Base-by-base conservation (phyloP, 768 basidiomycete species). In the Tulasnella sp. region DNA sequence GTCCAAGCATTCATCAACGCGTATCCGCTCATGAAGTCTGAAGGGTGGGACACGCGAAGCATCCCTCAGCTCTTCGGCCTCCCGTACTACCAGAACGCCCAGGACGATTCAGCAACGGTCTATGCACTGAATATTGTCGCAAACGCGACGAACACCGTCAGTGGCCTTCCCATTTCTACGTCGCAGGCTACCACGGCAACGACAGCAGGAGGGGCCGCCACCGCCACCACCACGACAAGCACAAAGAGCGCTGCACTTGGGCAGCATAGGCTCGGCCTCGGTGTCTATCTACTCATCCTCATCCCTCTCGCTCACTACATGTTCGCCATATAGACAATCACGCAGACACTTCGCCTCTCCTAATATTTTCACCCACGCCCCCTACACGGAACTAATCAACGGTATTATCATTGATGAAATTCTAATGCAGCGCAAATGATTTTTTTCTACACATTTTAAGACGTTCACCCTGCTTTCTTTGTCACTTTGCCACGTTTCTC, bases 1-100 rank as follows among this genome's bases (percentile, higher is more conserved):
- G 82, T 90, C 21, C 64, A 73, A 38, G 80, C 80, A 2, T 93
- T 92, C 71, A 80, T 84, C 0, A 71, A 72, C 43, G 77, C 78
- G 7, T 88, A 77, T 68, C 81, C 84, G 2, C 61, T 79, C 41
- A 81, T 92, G 70, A 72, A 74, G 62, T 64, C 74, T 3, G 81
- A 83, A 63, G 83, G 82, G 10, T 97, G 92, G 92, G 76, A 77
- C 31, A 73, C 81, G 27, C 55, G 60, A 49, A 69, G 61, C 62
- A 71, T 73, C 41, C 83, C 82, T 49, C 71, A 85, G 25, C 19
- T 48, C 76, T 81, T 8, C 64, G 64, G 54, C 30, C 70, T 44
- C 65, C 68, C 59, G 15, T 70, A 68, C 69, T 71, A 70, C 55
- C 66, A 67, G 45, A 73, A 72, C 64, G 63, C 71, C n/a, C 42